A percentile compares a stretch with the other conserved stretches of the same genome.
These are phyloP conservation scores for Chytriomyces sp. DNA, from an alignment of 192 early-diverging fungal species.

Conservation along the genomic window DNA sequence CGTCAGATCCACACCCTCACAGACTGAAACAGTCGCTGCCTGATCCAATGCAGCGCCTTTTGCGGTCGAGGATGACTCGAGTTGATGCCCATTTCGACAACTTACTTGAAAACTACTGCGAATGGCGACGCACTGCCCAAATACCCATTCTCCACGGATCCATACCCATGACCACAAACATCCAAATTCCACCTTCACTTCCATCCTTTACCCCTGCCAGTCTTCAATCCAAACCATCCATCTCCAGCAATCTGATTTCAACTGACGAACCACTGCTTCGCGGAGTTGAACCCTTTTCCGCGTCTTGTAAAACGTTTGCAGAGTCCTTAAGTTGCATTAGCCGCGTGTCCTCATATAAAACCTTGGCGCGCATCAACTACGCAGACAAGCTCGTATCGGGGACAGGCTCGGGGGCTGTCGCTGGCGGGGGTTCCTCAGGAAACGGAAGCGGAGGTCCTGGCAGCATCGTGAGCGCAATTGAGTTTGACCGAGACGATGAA, in stretches of 20 bases:
- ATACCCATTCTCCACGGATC: neutral
- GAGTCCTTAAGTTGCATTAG: slow-evolving; percentile 74
- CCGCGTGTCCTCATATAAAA: slow-evolving; percentile 68
- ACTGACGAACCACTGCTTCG: neutral
- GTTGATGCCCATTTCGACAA: slow-evolving; percentile 71
- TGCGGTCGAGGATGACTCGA: neutral
- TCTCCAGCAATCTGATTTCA: neutral
- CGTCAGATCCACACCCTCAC: too few relatives aligned
- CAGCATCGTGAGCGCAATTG: slow-evolving; percentile 90
- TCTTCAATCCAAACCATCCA: neutral
- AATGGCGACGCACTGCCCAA: slow-evolving; percentile 41
- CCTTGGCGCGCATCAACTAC: slow-evolving; percentile 81
- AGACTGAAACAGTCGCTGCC: too few relatives aligned
- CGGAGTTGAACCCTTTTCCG: neutral
- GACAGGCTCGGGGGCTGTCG: neutral
- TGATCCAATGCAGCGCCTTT: too few relatives aligned
- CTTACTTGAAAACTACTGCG: slow-evolving; percentile 76
- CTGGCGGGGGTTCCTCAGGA: neutral
- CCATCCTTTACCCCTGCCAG: slow-evolving; percentile 19
- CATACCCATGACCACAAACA: neutral
- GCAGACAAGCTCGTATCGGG: slow-evolving; percentile 64
- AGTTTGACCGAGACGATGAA: slow-evolving; percentile 93
- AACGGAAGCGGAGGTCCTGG: slow-evolving; percentile 49
- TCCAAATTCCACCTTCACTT: slow-evolving; percentile 5
- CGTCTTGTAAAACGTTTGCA: slow-evolving; percentile 51